These are phyloP conservation scores for Penicillium verrucosum DNA, from an alignment of 2,329 filamentous ascomycete genomes.

Conservation along the genomic window DNA sequence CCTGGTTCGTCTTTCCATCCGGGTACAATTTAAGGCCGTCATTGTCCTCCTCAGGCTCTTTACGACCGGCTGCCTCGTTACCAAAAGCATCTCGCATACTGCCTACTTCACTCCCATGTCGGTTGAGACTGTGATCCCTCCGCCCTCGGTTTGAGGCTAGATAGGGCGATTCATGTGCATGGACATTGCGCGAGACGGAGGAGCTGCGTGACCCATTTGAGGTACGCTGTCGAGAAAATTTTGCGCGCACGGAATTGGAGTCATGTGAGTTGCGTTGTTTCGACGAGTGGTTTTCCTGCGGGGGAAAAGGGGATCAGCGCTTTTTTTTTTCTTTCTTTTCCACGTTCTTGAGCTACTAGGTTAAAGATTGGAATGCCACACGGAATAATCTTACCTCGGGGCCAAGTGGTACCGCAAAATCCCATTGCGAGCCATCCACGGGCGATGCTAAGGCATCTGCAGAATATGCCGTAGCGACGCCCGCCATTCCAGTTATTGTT, in stretches of 20 bases:
- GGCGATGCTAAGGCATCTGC: slow-evolving; percentile 40
- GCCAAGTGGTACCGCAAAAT: slow-evolving; percentile 36
- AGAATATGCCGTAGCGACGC: slow-evolving; percentile 39
- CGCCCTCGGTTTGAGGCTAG: slow-evolving; percentile 31
- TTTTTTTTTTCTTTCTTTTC: not conserved
- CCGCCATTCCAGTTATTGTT: slow-evolving; percentile 37
- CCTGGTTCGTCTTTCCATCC: slow-evolving; percentile 29
- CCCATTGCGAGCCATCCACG: slow-evolving; percentile 37
- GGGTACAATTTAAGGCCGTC: slow-evolving; percentile 17
- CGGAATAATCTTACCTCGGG: slow-evolving; percentile 34
- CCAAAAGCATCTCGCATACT: slow-evolving; percentile 35
- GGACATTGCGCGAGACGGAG: slow-evolving; percentile 33
- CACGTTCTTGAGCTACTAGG: not conserved
- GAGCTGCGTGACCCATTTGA: slow-evolving; percentile 41
- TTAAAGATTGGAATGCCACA: not conserved
- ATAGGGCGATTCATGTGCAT: slow-evolving; percentile 30
- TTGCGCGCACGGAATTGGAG: slow-evolving; percentile 29
- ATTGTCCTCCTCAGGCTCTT: slow-evolving; percentile 13
- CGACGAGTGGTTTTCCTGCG: slow-evolving; percentile 26
- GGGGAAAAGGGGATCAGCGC: slow-evolving; percentile 17
- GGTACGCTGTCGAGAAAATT: slow-evolving; percentile 30
- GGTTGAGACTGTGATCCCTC: slow-evolving; percentile 32
- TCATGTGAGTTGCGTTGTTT: slow-evolving; percentile 40
- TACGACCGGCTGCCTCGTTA: slow-evolving; percentile 19
- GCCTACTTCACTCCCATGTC: slow-evolving; percentile 40